These are phyloP conservation scores for Podospora bellae-mahoneyi DNA, from an alignment of 495 filamentous ascomycete species.

Conservation along the genomic window DNA sequence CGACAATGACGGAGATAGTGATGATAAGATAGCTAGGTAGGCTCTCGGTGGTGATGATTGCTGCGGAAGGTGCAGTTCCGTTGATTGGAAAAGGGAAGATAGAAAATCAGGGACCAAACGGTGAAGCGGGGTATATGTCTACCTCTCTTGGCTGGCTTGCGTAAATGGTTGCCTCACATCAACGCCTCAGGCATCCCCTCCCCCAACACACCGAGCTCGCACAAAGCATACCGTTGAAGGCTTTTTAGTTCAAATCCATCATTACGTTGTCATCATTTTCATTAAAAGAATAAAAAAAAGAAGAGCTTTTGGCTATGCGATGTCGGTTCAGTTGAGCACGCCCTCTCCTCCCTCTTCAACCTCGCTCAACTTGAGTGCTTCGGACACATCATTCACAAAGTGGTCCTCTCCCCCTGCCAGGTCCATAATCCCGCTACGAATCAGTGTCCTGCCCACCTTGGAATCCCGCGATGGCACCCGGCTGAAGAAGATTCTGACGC, in stretches of 20 bases:
- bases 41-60: neutral
- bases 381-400: constrained; percentile 79
- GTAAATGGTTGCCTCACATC: neutral
- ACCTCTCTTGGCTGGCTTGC: neutral
- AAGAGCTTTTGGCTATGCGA: neutral
- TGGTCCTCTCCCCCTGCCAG: constrained; percentile 67
- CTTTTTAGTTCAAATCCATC: neutral
- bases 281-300: neutral
- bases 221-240: neutral
- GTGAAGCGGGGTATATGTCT: neutral
- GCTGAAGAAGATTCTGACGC: constrained; percentile 84
- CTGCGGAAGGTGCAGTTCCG: neutral
- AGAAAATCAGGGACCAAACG: neutral
- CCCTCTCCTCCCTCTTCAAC: constrained; percentile 45
- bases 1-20: neutral
- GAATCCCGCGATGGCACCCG: constrained; percentile 60
- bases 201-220: neutral
- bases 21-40: neutral
- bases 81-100: neutral
- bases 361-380: constrained; percentile 78
- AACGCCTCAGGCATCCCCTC: neutral
- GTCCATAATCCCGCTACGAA: constrained; percentile 78
- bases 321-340: neutral
- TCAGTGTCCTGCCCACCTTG: constrained; percentile 68
- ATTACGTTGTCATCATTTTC: neutral